Percentiles rank a stretch among this genome's conserved stretches.
These are phyloP conservation scores for Elaphomyces granulatus DNA, from an alignment of 495 filamentous ascomycete genomes.

Conservation along the genomic window DNA sequence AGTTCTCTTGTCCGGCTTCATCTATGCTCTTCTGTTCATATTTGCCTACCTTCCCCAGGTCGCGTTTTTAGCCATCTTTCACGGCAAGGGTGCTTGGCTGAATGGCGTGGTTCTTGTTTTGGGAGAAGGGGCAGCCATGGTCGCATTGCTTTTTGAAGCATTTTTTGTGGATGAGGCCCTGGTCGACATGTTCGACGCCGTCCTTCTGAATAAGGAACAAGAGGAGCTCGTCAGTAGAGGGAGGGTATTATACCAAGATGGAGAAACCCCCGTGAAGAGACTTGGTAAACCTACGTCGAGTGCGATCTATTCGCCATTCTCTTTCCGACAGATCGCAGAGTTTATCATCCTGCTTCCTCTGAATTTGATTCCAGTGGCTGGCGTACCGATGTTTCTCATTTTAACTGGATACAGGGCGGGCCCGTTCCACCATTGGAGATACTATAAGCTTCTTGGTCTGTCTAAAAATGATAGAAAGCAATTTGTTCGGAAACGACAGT, in stretches of 20 bases:
- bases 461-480: conserved; percentile 43
- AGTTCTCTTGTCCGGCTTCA: conserved; percentile 42
- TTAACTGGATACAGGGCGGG: conserved; percentile 50
- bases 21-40: conserved; percentile 46
- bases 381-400: conserved; percentile 47
- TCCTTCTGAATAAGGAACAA: conserved; percentile 44
- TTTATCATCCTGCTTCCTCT: conserved; percentile 55
- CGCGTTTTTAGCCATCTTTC: conserved; percentile 50
- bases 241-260: conserved; percentile 39
- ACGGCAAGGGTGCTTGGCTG: conserved; percentile 43
- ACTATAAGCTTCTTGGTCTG: conserved; percentile 44
- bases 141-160: conserved; percentile 48
- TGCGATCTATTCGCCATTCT: conserved; percentile 51
- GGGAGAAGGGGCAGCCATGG: conserved; percentile 48
- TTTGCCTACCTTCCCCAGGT: conserved; percentile 48
- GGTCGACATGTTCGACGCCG: conserved; percentile 53
- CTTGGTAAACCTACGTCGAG: conserved; percentile 44
- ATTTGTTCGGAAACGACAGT: conserved; percentile 34
- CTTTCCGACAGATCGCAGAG: conserved; percentile 61
- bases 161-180: conserved; percentile 56
- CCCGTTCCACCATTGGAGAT: conserved; percentile 53
- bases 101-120: conserved; percentile 50
- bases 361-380: conserved; percentile 49
- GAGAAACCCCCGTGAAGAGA: conserved; percentile 35
- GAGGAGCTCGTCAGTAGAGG: conserved; percentile 40